Conservation (phyloP, 805 yeast species). For the Scheffersomyces amazonensis region DNA sequence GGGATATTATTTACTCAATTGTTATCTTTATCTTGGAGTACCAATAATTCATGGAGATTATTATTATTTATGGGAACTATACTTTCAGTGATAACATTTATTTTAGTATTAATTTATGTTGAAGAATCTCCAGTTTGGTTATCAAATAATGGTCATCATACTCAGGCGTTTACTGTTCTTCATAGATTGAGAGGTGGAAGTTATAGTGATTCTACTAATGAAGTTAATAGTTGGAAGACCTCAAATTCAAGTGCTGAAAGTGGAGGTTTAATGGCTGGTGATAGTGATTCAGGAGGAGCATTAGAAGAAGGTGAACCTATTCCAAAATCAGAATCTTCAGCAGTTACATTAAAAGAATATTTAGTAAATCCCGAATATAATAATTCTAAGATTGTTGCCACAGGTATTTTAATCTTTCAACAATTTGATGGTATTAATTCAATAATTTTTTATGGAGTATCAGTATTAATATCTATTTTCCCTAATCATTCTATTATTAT, state of each 20-base stretch:
- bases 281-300: conserved; percentile 8
- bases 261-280: conserved; percentile 10
- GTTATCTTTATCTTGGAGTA: conserved; percentile 68
- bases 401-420: conserved; percentile 76
- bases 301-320: conserved; percentile 8
- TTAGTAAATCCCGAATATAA: conserved; percentile 48
- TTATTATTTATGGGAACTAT: conserved; percentile 61
- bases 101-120: conserved; percentile 35
- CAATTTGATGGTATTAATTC: conserved; percentile 93
- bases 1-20: conserved; percentile 84
- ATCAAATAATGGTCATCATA: conserved; percentile 41
- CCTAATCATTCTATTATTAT: conserved; percentile 70
- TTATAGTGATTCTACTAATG: conserved; percentile 28
- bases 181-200: conserved; percentile 40
- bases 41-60: conserved; percentile 66
- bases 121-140: conserved; percentile 90
- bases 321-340: neutral
- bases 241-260: conserved; percentile 3
- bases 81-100: conserved; percentile 50
- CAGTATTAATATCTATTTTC: conserved; percentile 66
- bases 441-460: conserved; percentile 89
- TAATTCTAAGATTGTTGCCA: conserved; percentile 62
- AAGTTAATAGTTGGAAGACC: conserved; percentile 35
- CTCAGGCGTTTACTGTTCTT: conserved; percentile 37
- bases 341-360: conserved; percentile 40